Evolutionary conservation across 164 flowering plant genomes (phyloP), one percentile per base, ranked within the genome.

Genomic region (Berberis thunbergii): DNA sequence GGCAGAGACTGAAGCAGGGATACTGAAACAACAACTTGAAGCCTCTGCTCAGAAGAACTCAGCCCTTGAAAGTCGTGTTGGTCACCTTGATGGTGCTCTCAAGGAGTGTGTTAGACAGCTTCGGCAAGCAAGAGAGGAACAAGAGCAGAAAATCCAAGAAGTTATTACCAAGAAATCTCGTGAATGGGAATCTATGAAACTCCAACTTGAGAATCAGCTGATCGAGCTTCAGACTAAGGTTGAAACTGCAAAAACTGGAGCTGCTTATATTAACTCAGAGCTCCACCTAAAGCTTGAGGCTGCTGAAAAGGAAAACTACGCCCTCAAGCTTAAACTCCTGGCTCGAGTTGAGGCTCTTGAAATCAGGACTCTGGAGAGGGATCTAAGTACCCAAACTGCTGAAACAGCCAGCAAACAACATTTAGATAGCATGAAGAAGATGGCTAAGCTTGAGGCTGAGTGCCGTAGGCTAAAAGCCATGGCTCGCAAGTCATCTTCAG

Each of bases 381-480:
- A 94, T 57, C 77, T 94, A 74, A 89, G 97, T 71, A 83, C 85
- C 52, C 84, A 79, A 74, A 81, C 98, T 63, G 97, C 98, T 42
- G 97, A 93, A 83, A 68, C 79, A n/a, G 94, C 95, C 9, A 90
- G 97, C 75, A 93, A 90, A 75, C 91, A 85, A 59, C 88, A 86
- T 63, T 72, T 94, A 54, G 96, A 94, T 65, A 83, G 93, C 74
- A 82, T 88, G 60, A 91, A 80, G 68, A 94, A 83, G 72, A 75
- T 86, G 42, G 85, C 91, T 49, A 85, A 76, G 79, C 88, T 94
- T 60, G 97, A 94, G 61, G 89, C 91, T 48, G 96, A 94, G 75
- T 84, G 93, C 63, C 78, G 90, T 7, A 85, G 75, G 75, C 81
- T 87, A 43, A 84, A 77, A 75, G 70, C 84, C 1, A 39, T 64